Conservation (phyloP, 805 yeast genomes). For the Candida pseudofarinosa region DNA sequence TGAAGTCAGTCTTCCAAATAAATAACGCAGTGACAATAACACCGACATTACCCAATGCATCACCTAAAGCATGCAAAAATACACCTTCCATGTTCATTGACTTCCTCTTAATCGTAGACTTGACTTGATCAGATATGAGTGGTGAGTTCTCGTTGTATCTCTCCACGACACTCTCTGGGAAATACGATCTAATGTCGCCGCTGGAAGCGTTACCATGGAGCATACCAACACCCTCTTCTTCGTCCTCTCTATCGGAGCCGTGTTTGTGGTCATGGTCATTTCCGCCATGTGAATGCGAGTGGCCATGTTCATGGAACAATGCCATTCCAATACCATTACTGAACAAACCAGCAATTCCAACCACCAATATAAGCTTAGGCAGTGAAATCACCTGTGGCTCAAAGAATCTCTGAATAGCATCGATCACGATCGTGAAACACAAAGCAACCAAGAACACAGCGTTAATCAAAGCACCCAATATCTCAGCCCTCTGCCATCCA, state of each 20-base stretch:
- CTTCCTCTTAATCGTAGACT: conserved; percentile 31
- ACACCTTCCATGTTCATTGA: conserved; percentile 98
- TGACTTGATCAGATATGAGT: conserved; percentile 17
- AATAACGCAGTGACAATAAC: conserved; percentile 86
- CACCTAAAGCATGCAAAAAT: conserved; percentile 91
- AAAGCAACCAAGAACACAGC: conserved; percentile 91
- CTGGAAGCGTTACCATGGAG: conserved; percentile 12
- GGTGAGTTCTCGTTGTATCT: conserved; percentile 36
- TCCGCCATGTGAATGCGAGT: conserved; percentile 48
- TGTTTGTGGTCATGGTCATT: conserved; percentile 43
- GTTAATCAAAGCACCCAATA: conserved; percentile 88
- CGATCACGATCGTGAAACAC: conserved; percentile 87
- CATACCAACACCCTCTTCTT: conserved; percentile 1
- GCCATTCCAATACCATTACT: conserved; percentile 83
- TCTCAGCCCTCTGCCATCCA: conserved; percentile 98
- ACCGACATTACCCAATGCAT: conserved; percentile 92
- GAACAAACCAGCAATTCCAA: conserved; percentile 77
- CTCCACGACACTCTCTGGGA: conserved; percentile 47
- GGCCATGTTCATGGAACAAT: conserved; percentile 76
- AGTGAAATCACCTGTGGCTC: conserved; percentile 74
- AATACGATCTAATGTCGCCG: conserved; percentile 29
- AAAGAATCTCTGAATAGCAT: conserved; percentile 85
- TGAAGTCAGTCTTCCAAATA: conserved; percentile 88
- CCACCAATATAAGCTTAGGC: conserved; percentile 77
- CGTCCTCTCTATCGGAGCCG: conserved; percentile 14